Evolutionary conservation across 2,329 filamentous ascomycete species (phyloP).

Genomic region (Eurotiales sp.): DNA sequence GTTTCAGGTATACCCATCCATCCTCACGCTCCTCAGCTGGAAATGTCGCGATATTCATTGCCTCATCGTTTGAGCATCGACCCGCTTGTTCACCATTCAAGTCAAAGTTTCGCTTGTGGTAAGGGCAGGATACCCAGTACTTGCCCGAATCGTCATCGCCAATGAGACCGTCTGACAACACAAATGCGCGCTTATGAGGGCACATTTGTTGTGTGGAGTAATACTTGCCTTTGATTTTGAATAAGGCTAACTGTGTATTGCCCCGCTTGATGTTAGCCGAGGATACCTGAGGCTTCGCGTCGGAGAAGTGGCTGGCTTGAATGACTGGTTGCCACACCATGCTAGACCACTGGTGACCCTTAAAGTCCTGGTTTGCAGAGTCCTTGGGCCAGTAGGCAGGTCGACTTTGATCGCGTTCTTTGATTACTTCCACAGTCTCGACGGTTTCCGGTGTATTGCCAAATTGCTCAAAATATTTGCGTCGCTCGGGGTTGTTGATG

Average conservation of each 20-base stretch:
- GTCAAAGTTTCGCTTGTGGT: constrained; percentile 87
- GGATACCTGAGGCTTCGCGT: constrained; percentile 44
- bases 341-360: constrained; percentile 60
- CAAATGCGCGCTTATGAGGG: constrained; percentile 84
- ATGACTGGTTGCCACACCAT: constrained; percentile 79
- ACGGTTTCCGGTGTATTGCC: constrained; percentile 72
- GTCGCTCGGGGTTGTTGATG: constrained; percentile 63
- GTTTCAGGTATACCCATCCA: constrained; percentile 72
- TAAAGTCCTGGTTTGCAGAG: constrained; percentile 67
- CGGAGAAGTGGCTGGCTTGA: constrained; percentile 63
- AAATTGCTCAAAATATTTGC: constrained; percentile 74
- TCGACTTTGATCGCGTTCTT: constrained; percentile 68
- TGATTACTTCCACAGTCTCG: constrained; percentile 65
- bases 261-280: constrained; percentile 77
- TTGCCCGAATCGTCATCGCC: constrained; percentile 59
- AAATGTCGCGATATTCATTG: constrained; percentile 79
- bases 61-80: constrained; percentile 68
- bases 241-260: constrained; percentile 84
- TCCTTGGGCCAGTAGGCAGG: constrained; percentile 76
- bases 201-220: constrained; percentile 94
- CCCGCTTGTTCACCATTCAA: constrained; percentile 64
- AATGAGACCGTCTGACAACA: constrained; percentile 80
- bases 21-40: constrained; percentile 69
- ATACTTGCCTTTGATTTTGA: constrained; percentile 74
- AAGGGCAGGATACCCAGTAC: constrained; percentile 83